Base-by-base conservation (phyloP, 2,329 filamentous ascomycete genomes). In the Chlorencoelia australis region DNA sequence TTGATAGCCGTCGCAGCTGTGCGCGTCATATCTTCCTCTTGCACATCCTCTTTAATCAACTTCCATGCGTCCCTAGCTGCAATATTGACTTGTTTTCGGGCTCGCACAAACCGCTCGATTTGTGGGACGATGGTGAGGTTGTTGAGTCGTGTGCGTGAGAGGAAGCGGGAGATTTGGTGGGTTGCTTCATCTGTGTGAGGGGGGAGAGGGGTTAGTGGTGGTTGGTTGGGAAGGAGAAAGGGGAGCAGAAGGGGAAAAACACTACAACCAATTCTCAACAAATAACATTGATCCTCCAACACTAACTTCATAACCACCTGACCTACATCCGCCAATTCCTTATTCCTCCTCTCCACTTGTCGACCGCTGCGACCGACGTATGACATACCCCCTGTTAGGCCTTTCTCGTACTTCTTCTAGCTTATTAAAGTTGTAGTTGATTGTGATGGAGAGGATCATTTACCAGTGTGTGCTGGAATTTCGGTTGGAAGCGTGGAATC, bases 331-430 rank as follows among this genome's bases (percentile, higher is more conserved):
- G 46, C 37, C 7, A 51, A 11, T 2, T 29, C 43, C n/a, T 29
- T 33, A 26, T 52, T 50, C 5, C 48, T 44, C 13, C 43, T 30
- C 20, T 40, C 17, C 15, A 36, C 42, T n/a, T 32, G 31, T 9
- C 46, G 26, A 16, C 35, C 29, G 7, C 32, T 40, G 16, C 35
- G 37, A 8, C 45, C 46, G 1, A 47, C 39, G 7, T 37, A 37
- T 4, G 40, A 37, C 1, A 51, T 32, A 0, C 22, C 48, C 48
- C 0, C 42, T 45, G 1, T 33, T 34, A 3, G 44, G 45, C 15
- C 37, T 44, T 19, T 51, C 46, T 15, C 49, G 34, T 9, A 47
- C 48, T 32, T 49, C 49, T 31, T 48, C 42, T 9, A 52, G 40
- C 7, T 49, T 27, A 35, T 46, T 10, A 24, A 52, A 48, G 1